Base-by-base conservation (phyloP, 345 rosid species). In the Citrus maxima region DNA sequence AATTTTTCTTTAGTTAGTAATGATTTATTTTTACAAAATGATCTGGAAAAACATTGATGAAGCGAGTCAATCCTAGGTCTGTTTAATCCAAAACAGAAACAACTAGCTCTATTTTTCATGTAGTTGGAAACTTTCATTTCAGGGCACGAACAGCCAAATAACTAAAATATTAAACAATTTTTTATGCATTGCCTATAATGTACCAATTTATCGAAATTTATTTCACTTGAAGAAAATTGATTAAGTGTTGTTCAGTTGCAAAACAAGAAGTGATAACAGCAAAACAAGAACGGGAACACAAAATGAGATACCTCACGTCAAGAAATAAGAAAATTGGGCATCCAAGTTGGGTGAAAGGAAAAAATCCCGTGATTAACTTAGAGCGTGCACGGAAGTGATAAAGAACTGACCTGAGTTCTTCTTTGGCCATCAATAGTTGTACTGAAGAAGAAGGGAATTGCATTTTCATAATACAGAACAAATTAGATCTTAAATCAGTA, bases 261-360 rank as follows among this genome's bases (percentile, higher is more conserved):
- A 63, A 37, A 37, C 40, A 37, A 37, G 40, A 37, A 37, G 40
- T 7, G 40, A 16, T 27, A 0, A 30, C 6, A 16, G 19, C 19
- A 62, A 27, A 13, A 60, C 0, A 16, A 6, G 70, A 49, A 28
- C 18, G 10, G 65, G 70, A 65, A 54, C 46, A 76, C 18, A 49
- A 80, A 10, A 32, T 49, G 13, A 65, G 38, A 55, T 88, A 92
- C 99, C 98, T 90, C 90, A 95, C 89, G 93, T 97, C 88, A 97
- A 78, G 90, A 93, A 88, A 84, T 97, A 94, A 40, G 95, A 89
- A 83, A 97, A 93, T 76, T 92, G 98, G 56, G 98, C 84, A 85
- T 94, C 99, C 80, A 94, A 82, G 88, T 94, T 98, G 81, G 99
- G 97, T 77, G 90, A 80, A 67, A 98, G 94, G 81, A 92, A 97